Evolutionary conservation across 805 yeast genomes (phyloP).

Genomic region (Yamadazyma endophytica): DNA sequence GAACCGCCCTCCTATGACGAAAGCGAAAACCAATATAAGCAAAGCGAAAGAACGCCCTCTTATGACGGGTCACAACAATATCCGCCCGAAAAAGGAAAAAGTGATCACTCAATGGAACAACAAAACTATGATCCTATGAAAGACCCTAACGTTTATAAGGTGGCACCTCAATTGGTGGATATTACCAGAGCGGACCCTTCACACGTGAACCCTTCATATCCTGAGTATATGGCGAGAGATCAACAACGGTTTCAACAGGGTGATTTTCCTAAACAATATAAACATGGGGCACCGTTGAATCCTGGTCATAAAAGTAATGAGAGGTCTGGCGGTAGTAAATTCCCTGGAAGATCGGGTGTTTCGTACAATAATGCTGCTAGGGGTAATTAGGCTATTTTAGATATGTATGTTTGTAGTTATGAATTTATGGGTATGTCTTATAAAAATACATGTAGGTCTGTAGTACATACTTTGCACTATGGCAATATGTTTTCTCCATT

Average conservation of each 20-base stretch:
- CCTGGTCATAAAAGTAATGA: constrained; percentile 18
- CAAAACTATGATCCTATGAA: constrained; percentile 18
- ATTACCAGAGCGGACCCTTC: constrained; percentile 33
- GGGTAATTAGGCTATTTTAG: constrained; percentile 10
- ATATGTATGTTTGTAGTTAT: background rate
- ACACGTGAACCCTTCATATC: constrained; percentile 34
- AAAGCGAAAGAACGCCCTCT: constrained; percentile 1
- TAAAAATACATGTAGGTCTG: background rate
- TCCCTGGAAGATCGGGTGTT: constrained; percentile 36
- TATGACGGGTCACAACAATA: too few species aligned
- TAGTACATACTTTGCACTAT: constrained; percentile 1
- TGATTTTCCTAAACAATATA: constrained; percentile 25
- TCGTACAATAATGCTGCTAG: constrained; percentile 35
- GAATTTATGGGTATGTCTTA: background rate
- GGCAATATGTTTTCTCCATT: constrained; percentile 51
- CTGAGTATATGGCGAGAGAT: constrained; percentile 27
- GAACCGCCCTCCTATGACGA: constrained; percentile 13
- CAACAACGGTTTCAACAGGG: constrained; percentile 28
- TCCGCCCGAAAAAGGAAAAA: constrained; percentile 1
- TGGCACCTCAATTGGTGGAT: constrained; percentile 32
- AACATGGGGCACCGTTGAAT: constrained; percentile 33
- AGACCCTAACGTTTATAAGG: constrained; percentile 24
- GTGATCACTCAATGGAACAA: constrained; percentile 1
- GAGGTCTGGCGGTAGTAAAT: constrained; percentile 24
- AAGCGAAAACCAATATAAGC: background rate